phyloP scores from a whole-genome alignment of 2,329 filamentous ascomycete genomes.

The Endocalyx cinctus region DNA sequence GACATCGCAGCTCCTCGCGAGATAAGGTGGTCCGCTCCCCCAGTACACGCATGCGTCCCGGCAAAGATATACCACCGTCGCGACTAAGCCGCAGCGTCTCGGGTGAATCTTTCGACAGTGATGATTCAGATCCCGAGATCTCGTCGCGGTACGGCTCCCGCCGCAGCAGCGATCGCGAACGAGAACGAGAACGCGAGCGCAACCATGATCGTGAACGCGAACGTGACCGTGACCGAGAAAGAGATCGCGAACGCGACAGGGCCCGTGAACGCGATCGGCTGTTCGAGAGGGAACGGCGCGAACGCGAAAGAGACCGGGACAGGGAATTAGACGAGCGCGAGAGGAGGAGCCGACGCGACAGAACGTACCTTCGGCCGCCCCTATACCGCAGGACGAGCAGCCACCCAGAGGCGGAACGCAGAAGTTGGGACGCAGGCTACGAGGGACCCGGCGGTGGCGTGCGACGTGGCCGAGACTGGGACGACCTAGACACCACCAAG shows the following conservation, averaged over 20 bases:
- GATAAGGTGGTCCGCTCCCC: constrained; percentile 11
- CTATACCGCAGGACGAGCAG: constrained; percentile 25
- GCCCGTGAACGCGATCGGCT: constrained; percentile 10
- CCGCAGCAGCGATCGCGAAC: constrained; percentile 19
- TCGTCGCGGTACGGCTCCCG: constrained; percentile 15
- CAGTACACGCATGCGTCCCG: constrained; percentile 15
- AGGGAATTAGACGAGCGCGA: constrained; percentile 24
- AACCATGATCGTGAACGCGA: constrained; percentile 11
- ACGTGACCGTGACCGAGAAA: constrained; percentile 7
- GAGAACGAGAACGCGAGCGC: constrained; percentile 18
- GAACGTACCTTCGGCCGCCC: constrained; percentile 21
- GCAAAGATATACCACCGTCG: constrained; percentile 16
- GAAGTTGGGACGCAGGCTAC: constrained; percentile 10
- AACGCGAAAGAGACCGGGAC: neutral
- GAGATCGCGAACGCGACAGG: constrained; percentile 14
- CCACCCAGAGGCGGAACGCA: constrained; percentile 23
- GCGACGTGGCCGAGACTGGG: neutral
- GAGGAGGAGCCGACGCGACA: constrained; percentile 19
- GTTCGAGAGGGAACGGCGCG: no score
- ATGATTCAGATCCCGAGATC: constrained; percentile 21
- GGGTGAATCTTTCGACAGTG: constrained; percentile 22
- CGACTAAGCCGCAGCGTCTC: constrained; percentile 22
- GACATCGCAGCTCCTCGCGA: constrained; percentile 27
- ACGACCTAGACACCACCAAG: constrained; percentile 24
- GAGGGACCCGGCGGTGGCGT: constrained; percentile 17